Base-by-base conservation (phyloP, 2,329 filamentous ascomycete genomes). In the Metarhizium robertsii region DNA sequence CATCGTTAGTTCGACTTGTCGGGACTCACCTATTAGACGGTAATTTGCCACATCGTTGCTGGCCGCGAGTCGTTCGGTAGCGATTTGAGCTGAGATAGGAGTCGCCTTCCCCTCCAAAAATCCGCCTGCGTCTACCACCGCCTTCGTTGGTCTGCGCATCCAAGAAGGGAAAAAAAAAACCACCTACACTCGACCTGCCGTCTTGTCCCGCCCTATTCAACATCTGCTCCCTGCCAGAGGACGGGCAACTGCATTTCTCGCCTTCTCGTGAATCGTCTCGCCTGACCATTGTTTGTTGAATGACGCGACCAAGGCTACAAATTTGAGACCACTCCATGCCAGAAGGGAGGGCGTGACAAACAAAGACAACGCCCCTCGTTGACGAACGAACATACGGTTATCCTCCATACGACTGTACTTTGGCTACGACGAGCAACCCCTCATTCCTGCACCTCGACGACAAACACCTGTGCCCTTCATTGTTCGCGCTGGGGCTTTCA, bases 291-390 rank as follows among this genome's bases (percentile, higher is more conserved):
- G 53, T 53, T 53, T 52, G 50, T 57, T 55, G 58, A 49, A 57
- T 52, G 55, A 59, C 57, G 56, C 59, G 54, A 58, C 49, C 20
- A 29, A 29, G n/a, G 34, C 4, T 43, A n/a, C 45, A 42, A 51
- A 18, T 56, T 53, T 56, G 56, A 61, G 58, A 58, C 58, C 55
- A 43, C 50, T 54, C 48, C 50, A 50, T 51, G 18, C 53, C 49
- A 47, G 40, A 59, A 60, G 55, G 55, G 53, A 52, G 57, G 34
- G 32, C 51, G 54, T 49, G 20, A 57, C 53, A 50, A 54, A 47
- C 45, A 59, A 34, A 42, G 42, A 48, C 32, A 34, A 53, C 11
- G 11, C 38, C 49, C 11, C 52, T 47, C 16, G 47, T 53, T 40
- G 43, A 56, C 56, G 36, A 59, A 54, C 46, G 36, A 48, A 54